A percentile compares a stretch with the other conserved stretches of the same genome.
These are phyloP conservation scores for Pseudogymnoascus sp. DNA, from an alignment of 2,329 filamentous ascomycete species.

Conservation along the genomic window DNA sequence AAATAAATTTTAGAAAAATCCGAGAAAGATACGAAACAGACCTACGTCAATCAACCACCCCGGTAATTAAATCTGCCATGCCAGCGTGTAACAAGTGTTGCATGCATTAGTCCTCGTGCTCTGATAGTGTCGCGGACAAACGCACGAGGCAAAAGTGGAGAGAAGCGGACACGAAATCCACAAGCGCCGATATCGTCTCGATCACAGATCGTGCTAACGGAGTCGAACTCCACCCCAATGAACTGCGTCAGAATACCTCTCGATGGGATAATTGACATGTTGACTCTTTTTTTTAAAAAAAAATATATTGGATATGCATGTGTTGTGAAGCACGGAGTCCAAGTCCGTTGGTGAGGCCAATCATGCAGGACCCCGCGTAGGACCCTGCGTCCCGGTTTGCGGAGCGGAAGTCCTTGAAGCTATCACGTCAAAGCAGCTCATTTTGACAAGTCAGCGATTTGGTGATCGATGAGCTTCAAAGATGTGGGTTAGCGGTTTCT, in stretches of 20 bases:
- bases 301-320: neutral
- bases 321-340: neutral
- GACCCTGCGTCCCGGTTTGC: neutral
- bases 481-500: neutral
- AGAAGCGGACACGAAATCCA: neutral
- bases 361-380: neutral
- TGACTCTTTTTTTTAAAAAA: neutral
- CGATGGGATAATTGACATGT: neutral
- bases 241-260: neutral
- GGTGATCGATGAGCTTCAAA: neutral
- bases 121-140: neutral
- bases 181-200: slow-evolving; percentile 1
- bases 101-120: neutral
- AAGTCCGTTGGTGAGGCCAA: slow-evolving; percentile 1
- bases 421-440: slow-evolving; percentile 7
- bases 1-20: neutral
- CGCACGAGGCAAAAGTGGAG: neutral
- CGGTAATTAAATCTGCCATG: neutral
- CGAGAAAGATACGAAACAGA: neutral
- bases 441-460: neutral
- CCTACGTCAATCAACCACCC: neutral
- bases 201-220: slow-evolving; percentile 2
- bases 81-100: neutral
- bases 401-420: neutral
- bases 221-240: neutral